Evolutionary conservation across 2,329 filamentous ascomycete species (phyloP), one percentile per base, ranked within the genome.

Genomic region (Tolypocladium sp.): DNA sequence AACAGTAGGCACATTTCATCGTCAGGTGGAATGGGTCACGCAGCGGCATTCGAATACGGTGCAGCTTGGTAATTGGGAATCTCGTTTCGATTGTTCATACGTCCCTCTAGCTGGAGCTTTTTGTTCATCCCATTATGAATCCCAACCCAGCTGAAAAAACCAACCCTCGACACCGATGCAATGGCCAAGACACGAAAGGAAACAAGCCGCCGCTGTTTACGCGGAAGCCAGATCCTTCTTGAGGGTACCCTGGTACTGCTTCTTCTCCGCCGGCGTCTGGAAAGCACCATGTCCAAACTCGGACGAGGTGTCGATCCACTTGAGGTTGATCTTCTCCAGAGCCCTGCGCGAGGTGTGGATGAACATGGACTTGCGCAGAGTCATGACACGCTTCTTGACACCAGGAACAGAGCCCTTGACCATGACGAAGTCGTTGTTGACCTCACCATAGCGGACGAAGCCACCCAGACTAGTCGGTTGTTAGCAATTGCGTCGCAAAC

Each of bases 261-360:
- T 91, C 92, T 99, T 99, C 90, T 99, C 94, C 75, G 90, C 89
- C 68, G 89, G 83, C 66, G 94, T 99, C 86, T 99, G 94, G 91
- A 96, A 99, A 74, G 92, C 93, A 87, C 94, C 94, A 84, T 99
- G 94, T 81, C 94, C 94, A 80, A 99, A 99, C 86, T 99, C 96
- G 83, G 92, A 97, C 64, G 92, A 97, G 72, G 94, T 99, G 76
- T 99, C 94, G 89, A 99, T 99, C 94, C 94, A 99, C 84, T 99
- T 99, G 84, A 99, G 90, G 76, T 93, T 91, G 78, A 97, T 90
- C 91, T 99, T 97, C 89, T 99, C 94, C 75, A 96, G 85, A 59
- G 94, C 91, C 79, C 89, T 92, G 77, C 94, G 86, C 75, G 90
- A 96, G 71, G 92, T 97, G 86, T 99, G 94, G 64, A 83, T 85